A percentile compares a stretch with the other conserved stretches of the same genome.
These are phyloP conservation scores for Rosa hybrid DNA, from an alignment of 331 rosid genomes.

Conservation along the genomic window DNA sequence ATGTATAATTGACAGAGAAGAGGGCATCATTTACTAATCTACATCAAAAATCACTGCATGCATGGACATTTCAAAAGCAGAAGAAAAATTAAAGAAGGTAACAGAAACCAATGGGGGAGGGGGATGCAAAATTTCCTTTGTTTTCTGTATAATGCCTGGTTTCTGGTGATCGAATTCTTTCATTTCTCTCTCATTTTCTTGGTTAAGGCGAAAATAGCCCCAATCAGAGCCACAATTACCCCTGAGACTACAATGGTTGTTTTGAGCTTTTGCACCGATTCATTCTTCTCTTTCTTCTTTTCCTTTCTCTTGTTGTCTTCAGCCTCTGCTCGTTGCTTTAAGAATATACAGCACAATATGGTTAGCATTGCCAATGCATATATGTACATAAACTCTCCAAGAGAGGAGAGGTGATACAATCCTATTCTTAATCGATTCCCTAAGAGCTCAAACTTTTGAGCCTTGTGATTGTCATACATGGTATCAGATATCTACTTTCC, in stretches of 20 bases:
- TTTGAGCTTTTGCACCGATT: conserved; percentile 43
- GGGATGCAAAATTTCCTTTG: conserved; percentile 19
- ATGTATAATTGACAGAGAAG: conserved; percentile 8
- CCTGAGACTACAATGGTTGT: conserved; percentile 53
- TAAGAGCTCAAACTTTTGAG: background rate
- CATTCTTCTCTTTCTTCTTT: conserved; percentile 42
- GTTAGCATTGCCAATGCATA: background rate
- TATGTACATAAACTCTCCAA: background rate
- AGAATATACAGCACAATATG: background rate
- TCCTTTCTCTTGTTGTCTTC: conserved; percentile 36
- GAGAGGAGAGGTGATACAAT: background rate
- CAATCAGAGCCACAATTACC: conserved; percentile 51
- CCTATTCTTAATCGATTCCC: background rate
- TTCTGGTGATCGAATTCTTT: background rate
- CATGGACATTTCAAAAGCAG: background rate
- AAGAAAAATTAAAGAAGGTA: background rate
- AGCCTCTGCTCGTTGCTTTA: conserved; percentile 43
- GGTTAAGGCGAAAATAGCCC: conserved; percentile 52
- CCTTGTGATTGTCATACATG: background rate
- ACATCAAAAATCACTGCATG: background rate
- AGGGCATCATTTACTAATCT: background rate
- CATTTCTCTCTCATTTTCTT: conserved; percentile 60
- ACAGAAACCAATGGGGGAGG: background rate
- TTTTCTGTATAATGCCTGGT: background rate
- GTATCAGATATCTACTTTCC: background rate